phyloP scores from a whole-genome alignment of 768 basidiomycete species.

The Mycena galericulata region DNA sequence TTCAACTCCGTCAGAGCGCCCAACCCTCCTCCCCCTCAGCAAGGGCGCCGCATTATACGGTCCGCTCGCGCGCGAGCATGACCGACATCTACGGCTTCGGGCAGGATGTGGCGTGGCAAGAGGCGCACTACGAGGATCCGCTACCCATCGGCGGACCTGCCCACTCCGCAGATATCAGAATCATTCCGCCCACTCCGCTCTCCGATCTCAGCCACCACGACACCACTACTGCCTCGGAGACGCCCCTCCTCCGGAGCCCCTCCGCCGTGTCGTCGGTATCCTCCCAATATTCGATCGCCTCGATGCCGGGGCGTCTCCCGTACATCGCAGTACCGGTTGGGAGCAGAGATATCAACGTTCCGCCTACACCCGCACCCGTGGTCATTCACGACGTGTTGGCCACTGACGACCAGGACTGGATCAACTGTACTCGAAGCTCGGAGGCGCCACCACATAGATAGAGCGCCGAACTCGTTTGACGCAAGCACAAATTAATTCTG shows the following conservation, averaged over 20 bases:
- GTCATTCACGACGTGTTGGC: not conserved
- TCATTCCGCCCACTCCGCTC: conserved; percentile 15
- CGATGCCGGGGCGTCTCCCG: too few relatives aligned
- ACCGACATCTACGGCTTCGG: conserved; percentile 20
- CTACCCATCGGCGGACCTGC: not conserved
- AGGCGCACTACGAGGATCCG: conserved; percentile 26
- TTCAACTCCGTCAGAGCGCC: not conserved
- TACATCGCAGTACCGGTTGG: too few relatives aligned
- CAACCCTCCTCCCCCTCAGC: not conserved
- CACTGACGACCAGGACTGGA: not conserved
- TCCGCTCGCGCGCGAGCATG: conserved; percentile 15
- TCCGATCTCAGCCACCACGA: not conserved
- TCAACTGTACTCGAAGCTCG: not conserved
- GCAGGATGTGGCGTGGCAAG: conserved; percentile 26
- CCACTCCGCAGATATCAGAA: not conserved
- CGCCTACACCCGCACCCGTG: too few relatives aligned
- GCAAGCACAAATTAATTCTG: not conserved
- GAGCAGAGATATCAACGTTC: too few relatives aligned
- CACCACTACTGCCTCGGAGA: not conserved
- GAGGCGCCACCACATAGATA: not conserved
- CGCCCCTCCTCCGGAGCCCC: conserved; percentile 2
- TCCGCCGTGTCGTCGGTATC: conserved; percentile 9
- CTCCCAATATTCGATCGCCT: conserved; percentile 21
- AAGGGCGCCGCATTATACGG: conserved; percentile 19
- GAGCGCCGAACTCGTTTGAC: too few relatives aligned